Evolutionary conservation across 768 basidiomycete species (phyloP).

Genomic region (Mrakia blollopis): DNA sequence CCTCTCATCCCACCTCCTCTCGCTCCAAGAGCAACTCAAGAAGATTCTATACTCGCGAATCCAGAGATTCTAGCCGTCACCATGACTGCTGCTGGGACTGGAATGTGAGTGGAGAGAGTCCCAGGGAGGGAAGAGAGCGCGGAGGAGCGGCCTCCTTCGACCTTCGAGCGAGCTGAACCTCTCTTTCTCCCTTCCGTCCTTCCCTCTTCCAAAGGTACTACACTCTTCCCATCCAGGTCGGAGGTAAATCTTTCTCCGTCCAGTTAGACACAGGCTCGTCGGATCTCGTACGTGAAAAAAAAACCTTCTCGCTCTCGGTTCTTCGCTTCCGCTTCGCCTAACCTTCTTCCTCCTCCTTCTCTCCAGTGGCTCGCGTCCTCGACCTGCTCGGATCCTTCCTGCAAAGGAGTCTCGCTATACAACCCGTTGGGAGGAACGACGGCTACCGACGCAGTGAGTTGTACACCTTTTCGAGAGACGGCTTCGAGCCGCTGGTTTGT

Average conservation of each 20-base stretch:
- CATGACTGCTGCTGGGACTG: conserved; percentile 14
- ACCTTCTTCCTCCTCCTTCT: neutral
- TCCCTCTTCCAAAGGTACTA: conserved; percentile 21
- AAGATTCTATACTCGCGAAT: neutral
- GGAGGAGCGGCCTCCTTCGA: neutral
- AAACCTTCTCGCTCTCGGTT: neutral
- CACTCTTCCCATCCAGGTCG: conserved; percentile 25
- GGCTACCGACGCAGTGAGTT: conserved; percentile 24
- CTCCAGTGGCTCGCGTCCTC: conserved; percentile 11
- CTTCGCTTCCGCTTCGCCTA: neutral
- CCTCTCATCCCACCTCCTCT: neutral
- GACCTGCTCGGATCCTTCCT: neutral
- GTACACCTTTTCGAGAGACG: neutral
- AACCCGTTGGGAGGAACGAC: conserved; percentile 4
- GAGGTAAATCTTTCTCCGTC: conserved; percentile 11
- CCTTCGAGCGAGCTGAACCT: neutral
- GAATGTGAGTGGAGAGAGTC: conserved; percentile 4
- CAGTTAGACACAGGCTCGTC: conserved; percentile 30
- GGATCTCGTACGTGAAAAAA: conserved; percentile 23
- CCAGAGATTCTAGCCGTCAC: conserved; percentile 10
- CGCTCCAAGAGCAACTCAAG: neutral
- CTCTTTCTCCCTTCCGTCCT: neutral
- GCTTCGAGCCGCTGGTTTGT: neutral
- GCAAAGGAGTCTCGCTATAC: conserved; percentile 10
- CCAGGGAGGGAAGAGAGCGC: neutral